Evolutionary conservation across 805 yeast species (phyloP), one percentile per base, ranked within the genome.

Genomic region (Wickerhamiella azyma): DNA sequence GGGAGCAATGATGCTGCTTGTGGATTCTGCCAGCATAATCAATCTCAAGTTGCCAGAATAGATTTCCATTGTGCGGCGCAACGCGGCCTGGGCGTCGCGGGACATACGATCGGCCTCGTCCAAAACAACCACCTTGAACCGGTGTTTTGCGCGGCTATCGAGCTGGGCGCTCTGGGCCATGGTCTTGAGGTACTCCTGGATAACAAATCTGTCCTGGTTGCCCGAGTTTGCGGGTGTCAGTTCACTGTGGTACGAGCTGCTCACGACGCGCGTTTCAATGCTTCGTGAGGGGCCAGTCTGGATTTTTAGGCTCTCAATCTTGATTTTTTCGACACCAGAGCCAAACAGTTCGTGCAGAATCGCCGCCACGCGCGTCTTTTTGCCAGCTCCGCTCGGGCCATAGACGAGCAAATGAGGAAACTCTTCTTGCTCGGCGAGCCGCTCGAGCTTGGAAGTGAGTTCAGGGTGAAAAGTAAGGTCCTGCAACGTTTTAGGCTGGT

Each of bases 171-270:
- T 83, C 56, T 86, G 94, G 2, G 96, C 98, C 39, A 92, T 78
- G 53, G 92, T 97, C 57, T 92, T 92, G 55, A 92, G 70, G 50
- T 92, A 66, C 57, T 92, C 96, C 60, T 92, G 97, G 53, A 92
- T 86, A 28, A 92, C 96, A 43, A 92, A 80, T 51, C 97, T 72
- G 64, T 92, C 99, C 59, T 86, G 85, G 62, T 81, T 85, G 6
- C 97, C 97, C 79, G 92, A 81, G 64, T 92, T 98, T 50, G 92
- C 76, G 7, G 99, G 99, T 2, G 97, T 92, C 56, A 92, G 83
- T 60, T 92, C 99, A 51, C 88, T 65, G 64, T 92, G 99, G 59
- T 80, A 77, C 0, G 89, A 83, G 9, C 94, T 81, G 38, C 94
- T 82, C n/a, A 92, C 83, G 18, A 92, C 86, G 57, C 85, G 92